Base-by-base conservation (phyloP, 2,329 filamentous ascomycete genomes). In the Fonsecaea nubica region DNA sequence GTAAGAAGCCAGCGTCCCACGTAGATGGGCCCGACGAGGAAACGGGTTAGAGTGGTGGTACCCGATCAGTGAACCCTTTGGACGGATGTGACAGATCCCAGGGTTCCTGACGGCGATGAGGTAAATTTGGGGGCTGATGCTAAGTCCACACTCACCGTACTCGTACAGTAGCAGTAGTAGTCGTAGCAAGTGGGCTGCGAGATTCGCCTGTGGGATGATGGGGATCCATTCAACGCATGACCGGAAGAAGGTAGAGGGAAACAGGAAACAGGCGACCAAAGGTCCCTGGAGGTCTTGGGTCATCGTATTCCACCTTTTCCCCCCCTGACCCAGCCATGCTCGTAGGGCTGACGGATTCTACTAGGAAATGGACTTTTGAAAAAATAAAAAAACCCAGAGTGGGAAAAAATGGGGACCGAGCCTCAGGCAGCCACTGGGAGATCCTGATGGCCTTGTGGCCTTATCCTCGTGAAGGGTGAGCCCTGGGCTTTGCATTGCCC, bases 121-220 rank as follows among this genome's bases (percentile, higher is more conserved):
- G 62, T 69, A 69, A 66, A 67, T 69, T 69, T 69, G 67, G 67
- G 67, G 67, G 67, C 67, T 67, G 67, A 66, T 60, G 53, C 4
- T 3, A 13, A 56, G 63, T 35, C 45, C 48, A 61, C 58, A 61
- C 58, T 52, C 58, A 53, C 42, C 52, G 59, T 56, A 52, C 59
- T 32, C 30, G 30, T 32, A 32, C 30, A 32, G 30, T 32, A 32
- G 30, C 25, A 25, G 25, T 25, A 25, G 25, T 25, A 25, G 21
- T 25, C 1, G 25, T 25, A 25, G 30, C 30, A 32, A 6, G 36
- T 62, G 50, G 53, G 35, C 59, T 54, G 59, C 48, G 13, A 50
- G 18, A 42, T 58, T 58, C 35, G 45, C 8, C 45, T 21, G 35
- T 25, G 15, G 13, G 21, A 32, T 32, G 30, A 6, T 4, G 30